Evolutionary conservation across 2,329 filamentous ascomycete species (phyloP), one percentile per base, ranked within the genome.

Genomic region (Epichloe sylvatica): DNA sequence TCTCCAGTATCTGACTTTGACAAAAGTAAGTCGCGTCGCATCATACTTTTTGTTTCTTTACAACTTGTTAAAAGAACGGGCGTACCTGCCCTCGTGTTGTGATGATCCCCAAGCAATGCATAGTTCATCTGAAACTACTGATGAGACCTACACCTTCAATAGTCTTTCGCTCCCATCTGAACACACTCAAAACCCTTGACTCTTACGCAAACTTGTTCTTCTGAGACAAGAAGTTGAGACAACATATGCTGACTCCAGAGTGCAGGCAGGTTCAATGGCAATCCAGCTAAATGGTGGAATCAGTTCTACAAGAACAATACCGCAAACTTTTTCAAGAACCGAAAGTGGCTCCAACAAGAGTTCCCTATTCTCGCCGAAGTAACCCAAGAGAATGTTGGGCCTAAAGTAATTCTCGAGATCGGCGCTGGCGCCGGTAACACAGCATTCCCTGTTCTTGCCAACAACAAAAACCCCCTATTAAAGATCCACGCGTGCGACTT

Each of bases 291-390:
- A 67, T 97, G 89, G 87, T 98, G 92, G 92, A 92, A 98, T 62
- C 71, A 85, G 49, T 98, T 98, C 70, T 98, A 98, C 74, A 90
- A 92, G 69, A 95, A 97, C 70, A 97, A 98, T 68, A 86, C 86
- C 19, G 79, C 83, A 60, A 97, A 97, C 63, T 98, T 98, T 70
- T 98, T 98, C 80, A 98, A 98, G 70, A 86, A 98, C 64, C 80
- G 92, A 55, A 97, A 97, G 65, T 98, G 92, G 92, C 72, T 98
- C 34, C 84, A 85, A 55, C 91, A 97, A 66, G 92, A 98, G 66
- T 98, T 98, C 56, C 92, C 92, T 0, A 71, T 97, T 4, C 71
- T 98, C n/a, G 78, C 76, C 23, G 77, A 86, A 51, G 76, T 95
- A 46, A 91, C 85, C 12, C 70, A 75, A 51, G 76, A 80, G 54